A percentile compares a stretch with the other conserved stretches of the same genome.
Conservation (phyloP, 176 grass and related monocot genomes). For the Oropetium thomaeum region DNA sequence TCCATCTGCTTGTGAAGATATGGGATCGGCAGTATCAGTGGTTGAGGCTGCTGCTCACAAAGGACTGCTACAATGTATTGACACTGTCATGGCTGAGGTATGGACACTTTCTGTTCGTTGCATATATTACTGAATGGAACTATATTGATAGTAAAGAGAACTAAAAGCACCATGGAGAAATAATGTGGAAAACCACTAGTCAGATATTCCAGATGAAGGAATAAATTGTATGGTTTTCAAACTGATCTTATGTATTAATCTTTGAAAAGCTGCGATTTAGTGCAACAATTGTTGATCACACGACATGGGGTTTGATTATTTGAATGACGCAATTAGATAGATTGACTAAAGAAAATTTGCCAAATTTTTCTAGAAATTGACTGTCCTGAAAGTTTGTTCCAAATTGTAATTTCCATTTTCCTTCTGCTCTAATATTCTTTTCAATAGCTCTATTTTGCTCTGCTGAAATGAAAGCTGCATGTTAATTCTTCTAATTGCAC, state of each 20-base stretch:
- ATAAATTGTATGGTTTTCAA: neutral
- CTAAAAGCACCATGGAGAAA: neutral
- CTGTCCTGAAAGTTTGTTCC: neutral
- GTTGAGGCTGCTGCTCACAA: constrained; percentile 93
- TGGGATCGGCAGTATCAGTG: constrained; percentile 88
- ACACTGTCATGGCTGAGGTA: constrained; percentile 97
- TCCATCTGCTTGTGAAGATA: constrained; percentile 87
- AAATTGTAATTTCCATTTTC: neutral
- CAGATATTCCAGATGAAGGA: neutral
- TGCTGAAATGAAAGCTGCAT: neutral
- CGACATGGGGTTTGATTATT: neutral
- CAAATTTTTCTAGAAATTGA: neutral
- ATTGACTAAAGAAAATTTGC: neutral
- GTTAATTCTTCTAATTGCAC: neutral
- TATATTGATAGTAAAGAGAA: neutral
- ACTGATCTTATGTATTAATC: neutral
- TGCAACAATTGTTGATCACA: neutral
- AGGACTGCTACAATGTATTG: constrained; percentile 93
- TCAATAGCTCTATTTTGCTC: neutral
- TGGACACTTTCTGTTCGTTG: constrained; percentile 16
- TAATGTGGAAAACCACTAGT: neutral
- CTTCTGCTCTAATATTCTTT: neutral
- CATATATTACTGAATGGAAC: neutral
- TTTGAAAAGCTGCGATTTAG: neutral
- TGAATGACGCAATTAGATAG: neutral